Conservation (phyloP, 805 yeast genomes). For the Lachancea waltii region DNA sequence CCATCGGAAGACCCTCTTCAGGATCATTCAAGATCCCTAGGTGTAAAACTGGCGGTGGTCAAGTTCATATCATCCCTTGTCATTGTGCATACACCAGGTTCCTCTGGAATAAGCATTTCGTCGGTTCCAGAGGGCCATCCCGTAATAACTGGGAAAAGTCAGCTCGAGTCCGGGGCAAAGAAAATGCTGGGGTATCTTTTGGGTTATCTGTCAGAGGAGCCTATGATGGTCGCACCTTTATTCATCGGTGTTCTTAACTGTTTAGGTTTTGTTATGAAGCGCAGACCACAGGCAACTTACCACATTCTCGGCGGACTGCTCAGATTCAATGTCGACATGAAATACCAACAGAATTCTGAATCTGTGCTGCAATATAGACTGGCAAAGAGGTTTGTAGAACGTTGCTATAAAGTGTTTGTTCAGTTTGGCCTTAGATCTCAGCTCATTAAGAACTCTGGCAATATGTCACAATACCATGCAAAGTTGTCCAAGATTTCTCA, state of each 20-base stretch:
- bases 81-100: constrained; percentile 43
- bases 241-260: constrained; percentile 66
- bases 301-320: constrained; percentile 55
- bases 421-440: constrained; percentile 37
- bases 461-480: constrained; percentile 20
- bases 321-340: constrained; percentile 53
- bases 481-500: constrained; percentile 31
- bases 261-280: constrained; percentile 53
- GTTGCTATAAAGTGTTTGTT: constrained; percentile 43
- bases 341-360: constrained; percentile 42
- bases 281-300: constrained; percentile 53
- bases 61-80: constrained; percentile 63
- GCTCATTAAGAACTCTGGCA: constrained; percentile 25
- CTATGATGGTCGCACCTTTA: constrained; percentile 48
- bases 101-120: constrained; percentile 37
- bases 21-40: constrained; percentile 45
- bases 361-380: constrained; percentile 41
- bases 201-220: constrained; percentile 47
- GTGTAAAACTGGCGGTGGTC: constrained; percentile 60
- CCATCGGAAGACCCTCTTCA: constrained; percentile 33
- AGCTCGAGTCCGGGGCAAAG: constrained; percentile 65
- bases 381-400: constrained; percentile 55
- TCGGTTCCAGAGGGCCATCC: constrained; percentile 56
- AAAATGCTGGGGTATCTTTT: constrained; percentile 62
- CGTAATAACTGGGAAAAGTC: constrained; percentile 42